A percentile compares a stretch with the other conserved stretches of the same genome.
Evolutionary conservation across 2,329 filamentous ascomycete species (phyloP).

Genomic region (Ceratocystis variospora): DNA sequence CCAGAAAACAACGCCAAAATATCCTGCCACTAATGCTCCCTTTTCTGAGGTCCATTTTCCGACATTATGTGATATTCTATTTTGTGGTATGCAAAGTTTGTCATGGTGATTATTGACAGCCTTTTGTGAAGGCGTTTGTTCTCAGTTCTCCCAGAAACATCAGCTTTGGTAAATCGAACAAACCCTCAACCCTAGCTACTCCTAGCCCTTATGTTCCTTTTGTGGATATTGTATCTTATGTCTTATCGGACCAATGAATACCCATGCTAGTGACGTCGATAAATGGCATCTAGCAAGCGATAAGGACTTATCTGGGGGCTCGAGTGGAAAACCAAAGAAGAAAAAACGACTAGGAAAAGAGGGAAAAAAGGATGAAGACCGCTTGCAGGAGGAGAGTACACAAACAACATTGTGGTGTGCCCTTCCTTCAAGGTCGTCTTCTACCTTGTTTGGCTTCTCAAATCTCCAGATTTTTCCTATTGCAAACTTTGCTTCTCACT

Average conservation of each 20-base stretch:
- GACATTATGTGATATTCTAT: too few species aligned
- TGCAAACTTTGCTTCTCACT: background rate
- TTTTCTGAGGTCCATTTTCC: too few species aligned
- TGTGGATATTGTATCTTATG: background rate
- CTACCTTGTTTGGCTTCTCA: background rate
- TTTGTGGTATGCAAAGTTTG: background rate
- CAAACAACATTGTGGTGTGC: constrained; percentile 22
- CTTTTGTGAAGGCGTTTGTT: background rate
- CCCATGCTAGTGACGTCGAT: constrained; percentile 15
- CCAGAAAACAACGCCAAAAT: too few species aligned
- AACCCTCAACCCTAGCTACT: constrained; percentile 17
- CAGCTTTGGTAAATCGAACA: background rate
- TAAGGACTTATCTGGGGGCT: background rate
- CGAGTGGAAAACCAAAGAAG: constrained; percentile 2
- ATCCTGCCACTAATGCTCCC: too few species aligned
- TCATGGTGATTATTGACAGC: background rate
- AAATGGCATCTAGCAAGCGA: constrained; percentile 7
- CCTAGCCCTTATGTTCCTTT: constrained; percentile 7
- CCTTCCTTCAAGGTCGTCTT: background rate
- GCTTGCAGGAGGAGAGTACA: constrained; percentile 15
- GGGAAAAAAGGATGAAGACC: constrained; percentile 14
- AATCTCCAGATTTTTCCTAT: background rate
- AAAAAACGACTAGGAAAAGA: constrained; percentile 7
- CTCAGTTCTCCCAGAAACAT: background rate
- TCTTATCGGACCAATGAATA: constrained; percentile 17